A percentile compares a stretch with the other conserved stretches of the same genome.
These are phyloP conservation scores for Phyllosticta citribraziliensis DNA, from an alignment of 2,329 filamentous ascomycete genomes.

Conservation along the genomic window DNA sequence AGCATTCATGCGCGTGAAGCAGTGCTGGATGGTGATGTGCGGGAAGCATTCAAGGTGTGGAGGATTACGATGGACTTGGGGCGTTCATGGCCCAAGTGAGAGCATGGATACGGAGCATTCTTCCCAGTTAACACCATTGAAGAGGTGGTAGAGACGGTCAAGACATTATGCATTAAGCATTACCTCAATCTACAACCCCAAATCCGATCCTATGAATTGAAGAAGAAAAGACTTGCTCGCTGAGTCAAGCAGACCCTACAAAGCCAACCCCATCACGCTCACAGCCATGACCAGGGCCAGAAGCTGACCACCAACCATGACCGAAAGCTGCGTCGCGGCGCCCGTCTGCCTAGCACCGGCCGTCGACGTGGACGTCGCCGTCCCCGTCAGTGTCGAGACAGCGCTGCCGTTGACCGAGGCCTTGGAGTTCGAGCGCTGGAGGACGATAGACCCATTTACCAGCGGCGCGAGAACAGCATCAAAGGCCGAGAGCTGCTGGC, in stretches of 20 bases:
- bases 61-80: no score
- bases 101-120: no score
- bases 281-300: neutral
- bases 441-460: neutral
- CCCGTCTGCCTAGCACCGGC: neutral
- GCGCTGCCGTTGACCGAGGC: neutral
- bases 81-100: no score
- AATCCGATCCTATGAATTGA: no score
- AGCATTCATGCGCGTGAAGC: no score
- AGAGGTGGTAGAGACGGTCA: no score
- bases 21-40: no score
- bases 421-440: neutral
- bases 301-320: neutral
- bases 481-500: conserved; percentile 50
- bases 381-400: neutral
- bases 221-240: neutral
- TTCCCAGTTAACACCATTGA: no score
- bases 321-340: neutral
- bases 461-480: conserved; percentile 27
- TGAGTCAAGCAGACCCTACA: neutral
- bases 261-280: neutral
- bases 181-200: no score
- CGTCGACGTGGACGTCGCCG: neutral
- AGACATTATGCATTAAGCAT: no score
- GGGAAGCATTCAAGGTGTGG: no score